Percentiles rank a stretch among this genome's conserved stretches.
Evolutionary conservation across 108 stramenopile species (phyloP).

Genomic region (Nitzschia palea): DNA sequence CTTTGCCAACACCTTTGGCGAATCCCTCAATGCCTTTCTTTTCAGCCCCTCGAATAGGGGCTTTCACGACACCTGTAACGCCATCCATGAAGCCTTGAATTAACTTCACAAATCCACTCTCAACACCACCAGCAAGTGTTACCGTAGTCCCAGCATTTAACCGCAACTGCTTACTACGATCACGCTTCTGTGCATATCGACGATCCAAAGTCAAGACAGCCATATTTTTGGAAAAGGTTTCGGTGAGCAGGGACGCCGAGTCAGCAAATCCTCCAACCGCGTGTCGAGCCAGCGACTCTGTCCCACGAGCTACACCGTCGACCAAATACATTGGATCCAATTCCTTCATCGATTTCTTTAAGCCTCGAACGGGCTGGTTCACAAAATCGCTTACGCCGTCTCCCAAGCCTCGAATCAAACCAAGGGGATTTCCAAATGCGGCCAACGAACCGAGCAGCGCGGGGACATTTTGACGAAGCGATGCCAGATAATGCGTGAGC

Average conservation of each 20-base stretch:
- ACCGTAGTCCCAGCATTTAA: slow-evolving; percentile 34
- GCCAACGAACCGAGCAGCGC: slow-evolving; percentile 80
- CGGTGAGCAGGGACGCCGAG: slow-evolving; percentile 78
- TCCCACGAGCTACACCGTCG: slow-evolving; percentile 87
- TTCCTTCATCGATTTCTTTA: slow-evolving; percentile 75
- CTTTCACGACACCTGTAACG: slow-evolving; percentile 74
- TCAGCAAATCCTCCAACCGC: slow-evolving; percentile 90
- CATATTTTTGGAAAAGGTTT: slow-evolving; percentile 81
- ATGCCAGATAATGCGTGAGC: slow-evolving; percentile 73
- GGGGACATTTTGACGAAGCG: slow-evolving; percentile 76
- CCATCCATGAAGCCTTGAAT: slow-evolving; percentile 80
- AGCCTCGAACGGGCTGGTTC: slow-evolving; percentile 76
- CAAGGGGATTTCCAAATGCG: slow-evolving; percentile 89
- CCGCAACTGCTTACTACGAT: slow-evolving; percentile 41
- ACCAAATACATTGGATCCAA: slow-evolving; percentile 76
- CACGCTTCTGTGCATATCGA: slow-evolving; percentile 81
- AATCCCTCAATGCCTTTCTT: slow-evolving; percentile 80
- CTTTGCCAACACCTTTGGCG: slow-evolving; percentile 81
- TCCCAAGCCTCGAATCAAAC: slow-evolving; percentile 79
- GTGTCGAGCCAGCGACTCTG: slow-evolving; percentile 79
- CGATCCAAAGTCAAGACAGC: slow-evolving; percentile 84
- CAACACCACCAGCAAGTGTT: slow-evolving; percentile 65
- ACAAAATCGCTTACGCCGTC: slow-evolving; percentile 85
- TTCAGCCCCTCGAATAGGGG: slow-evolving; percentile 83
- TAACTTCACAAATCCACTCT: slow-evolving; percentile 68